Evolutionary conservation across 2,329 filamentous ascomycete species (phyloP).

Genomic region (Colletotrichum somersetense): DNA sequence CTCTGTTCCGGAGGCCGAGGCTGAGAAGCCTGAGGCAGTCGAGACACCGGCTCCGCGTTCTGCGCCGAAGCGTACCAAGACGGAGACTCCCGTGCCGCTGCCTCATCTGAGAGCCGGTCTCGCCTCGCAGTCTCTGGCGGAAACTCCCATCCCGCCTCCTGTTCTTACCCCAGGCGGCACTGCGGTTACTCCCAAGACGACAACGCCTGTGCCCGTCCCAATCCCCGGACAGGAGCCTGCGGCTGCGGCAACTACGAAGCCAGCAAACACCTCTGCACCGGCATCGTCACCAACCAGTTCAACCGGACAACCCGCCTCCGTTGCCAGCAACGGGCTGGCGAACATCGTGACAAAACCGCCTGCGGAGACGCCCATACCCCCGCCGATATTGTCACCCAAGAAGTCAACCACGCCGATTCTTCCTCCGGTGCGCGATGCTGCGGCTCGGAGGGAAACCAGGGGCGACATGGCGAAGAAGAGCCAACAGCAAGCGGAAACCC

Average conservation of each 20-base stretch:
- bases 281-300: constrained; percentile 38
- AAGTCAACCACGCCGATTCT: constrained; percentile 52
- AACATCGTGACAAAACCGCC: constrained; percentile 52
- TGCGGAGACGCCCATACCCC: constrained; percentile 59
- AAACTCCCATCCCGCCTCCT: constrained; percentile 44
- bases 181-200: constrained; percentile 45
- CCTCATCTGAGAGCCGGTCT: constrained; percentile 54
- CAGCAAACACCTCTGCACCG: constrained; percentile 31
- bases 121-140: constrained; percentile 32
- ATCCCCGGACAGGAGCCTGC: constrained; percentile 41
- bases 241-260: constrained; percentile 12
- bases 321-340: constrained; percentile 52
- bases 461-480: constrained; percentile 58
- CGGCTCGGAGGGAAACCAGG: constrained; percentile 59
- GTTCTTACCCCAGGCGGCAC: constrained; percentile 50
- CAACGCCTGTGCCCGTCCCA: constrained; percentile 51
- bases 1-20: constrained; percentile 47
- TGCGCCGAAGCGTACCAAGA: constrained; percentile 65
- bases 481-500: constrained; percentile 47
- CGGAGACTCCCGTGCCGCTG: constrained; percentile 68
- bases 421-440: constrained; percentile 50
- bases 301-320: constrained; percentile 8
- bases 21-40: constrained; percentile 48
- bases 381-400: constrained; percentile 50
- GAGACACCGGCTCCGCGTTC: constrained; percentile 51